Conservation (phyloP, 1,139 yeast species). For the Keqinozyma sinolaborantium region DNA sequence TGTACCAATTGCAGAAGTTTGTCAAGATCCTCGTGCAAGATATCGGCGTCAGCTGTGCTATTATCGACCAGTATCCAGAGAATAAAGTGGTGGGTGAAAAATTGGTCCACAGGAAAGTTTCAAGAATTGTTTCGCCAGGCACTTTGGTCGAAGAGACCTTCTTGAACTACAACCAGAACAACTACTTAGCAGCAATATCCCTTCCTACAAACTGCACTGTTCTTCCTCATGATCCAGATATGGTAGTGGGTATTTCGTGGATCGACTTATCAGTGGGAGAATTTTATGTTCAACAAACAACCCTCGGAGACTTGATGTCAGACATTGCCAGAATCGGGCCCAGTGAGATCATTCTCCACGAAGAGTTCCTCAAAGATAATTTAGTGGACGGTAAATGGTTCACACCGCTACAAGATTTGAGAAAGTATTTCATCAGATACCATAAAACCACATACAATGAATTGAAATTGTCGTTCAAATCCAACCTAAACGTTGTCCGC, state of each 20-base stretch:
- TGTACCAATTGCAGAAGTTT: constrained; percentile 65
- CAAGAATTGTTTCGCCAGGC: constrained; percentile 88
- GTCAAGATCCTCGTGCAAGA: constrained; percentile 71
- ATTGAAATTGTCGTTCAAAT: constrained; percentile 32
- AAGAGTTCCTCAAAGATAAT: constrained; percentile 25
- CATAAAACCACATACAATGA: constrained; percentile 36
- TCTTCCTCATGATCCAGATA: constrained; percentile 42
- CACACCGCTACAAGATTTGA: constrained; percentile 57
- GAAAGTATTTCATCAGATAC: constrained; percentile 57
- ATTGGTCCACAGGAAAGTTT: constrained; percentile 62
- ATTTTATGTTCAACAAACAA: constrained; percentile 63
- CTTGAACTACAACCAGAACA: constrained; percentile 67
- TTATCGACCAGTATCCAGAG: constrained; percentile 64
- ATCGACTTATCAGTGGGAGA: constrained; percentile 84
- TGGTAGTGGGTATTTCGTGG: constrained; percentile 78
- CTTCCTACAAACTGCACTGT: constrained; percentile 48
- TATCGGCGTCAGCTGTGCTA: constrained; percentile 66
- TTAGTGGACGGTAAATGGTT: constrained; percentile 51
- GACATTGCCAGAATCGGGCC: constrained; percentile 68
- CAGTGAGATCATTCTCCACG: constrained; percentile 55
- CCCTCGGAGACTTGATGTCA: constrained; percentile 49
- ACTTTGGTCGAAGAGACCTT: constrained; percentile 87
- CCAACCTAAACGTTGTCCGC: constrained; percentile 52
- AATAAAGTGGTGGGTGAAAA: constrained; percentile 17
- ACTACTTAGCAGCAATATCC: constrained; percentile 64